Evolutionary conservation across 2,329 filamentous ascomycete genomes (phyloP), one percentile per base, ranked within the genome.

Genomic region (Fusarium acutatum): DNA sequence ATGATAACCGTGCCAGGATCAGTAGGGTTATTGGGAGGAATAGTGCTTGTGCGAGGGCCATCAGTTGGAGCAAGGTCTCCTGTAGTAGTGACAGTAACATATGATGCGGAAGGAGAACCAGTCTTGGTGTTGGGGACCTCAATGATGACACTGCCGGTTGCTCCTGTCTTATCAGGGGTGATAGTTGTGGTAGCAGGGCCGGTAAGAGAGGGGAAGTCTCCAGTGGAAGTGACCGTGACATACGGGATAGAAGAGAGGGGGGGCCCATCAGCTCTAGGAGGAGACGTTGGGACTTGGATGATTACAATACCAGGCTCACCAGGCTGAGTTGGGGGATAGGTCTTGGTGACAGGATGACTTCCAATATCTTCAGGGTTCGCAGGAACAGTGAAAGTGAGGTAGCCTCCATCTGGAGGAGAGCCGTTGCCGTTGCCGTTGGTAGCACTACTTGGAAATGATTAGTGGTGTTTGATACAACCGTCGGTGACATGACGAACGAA

Each of bases 401-500:
- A 56, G 3, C 37, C 37, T 32, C 3, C 28, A 4, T 43, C 17
- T 1, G 53, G 17, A 15, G 37, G 17, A n/a, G 9, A 22, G 3
- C 53, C 53, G 37, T 30, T 41, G 12, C 26, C 52, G 12, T 37
- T 37, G 34, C n/a, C n/a, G 15, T 44, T 15, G 26, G 17, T 11
- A 7, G 5, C 13, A 17, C 53, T 56, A 13, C 5, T 15, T 10
- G 7, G 2, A 8, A 20, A 4, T 30, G 3, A 13, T 56, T 9
- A 56, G 52, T 24, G 3, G 20, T 2, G 11, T 10, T 9, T 15
- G 0, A 5, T n/a, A 7, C 1, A 24, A 24, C 6, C 24, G 24
- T 15, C 4, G 4, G 7, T 2, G 8, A 2, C 5, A 14, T 3
- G 4, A 3, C 2, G 15, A 41, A 32, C 28, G 0, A 5, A 56